phyloP scores from a whole-genome alignment of 2,329 filamentous ascomycete species.

The Dactylellina sp. region DNA sequence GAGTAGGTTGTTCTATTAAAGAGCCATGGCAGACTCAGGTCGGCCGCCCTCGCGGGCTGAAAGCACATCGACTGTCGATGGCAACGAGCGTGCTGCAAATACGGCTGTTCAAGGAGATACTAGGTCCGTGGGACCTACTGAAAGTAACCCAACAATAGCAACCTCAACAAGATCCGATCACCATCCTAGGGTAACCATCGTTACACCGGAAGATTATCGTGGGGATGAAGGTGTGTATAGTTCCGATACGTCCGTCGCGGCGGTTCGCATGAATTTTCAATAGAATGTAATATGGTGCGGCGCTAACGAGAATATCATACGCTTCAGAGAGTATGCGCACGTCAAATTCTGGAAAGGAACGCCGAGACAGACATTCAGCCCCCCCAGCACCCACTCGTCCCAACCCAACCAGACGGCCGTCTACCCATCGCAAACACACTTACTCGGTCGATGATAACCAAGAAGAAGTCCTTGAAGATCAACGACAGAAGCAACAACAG shows the following conservation, averaged over 20 bases:
- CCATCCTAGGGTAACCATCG: slow-evolving; percentile 45
- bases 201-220: slow-evolving; percentile 48
- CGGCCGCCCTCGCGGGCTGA: slow-evolving; percentile 40
- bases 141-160: slow-evolving; percentile 38
- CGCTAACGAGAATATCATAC: slow-evolving; percentile 20
- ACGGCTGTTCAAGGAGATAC: background rate
- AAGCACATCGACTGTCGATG: slow-evolving; percentile 29
- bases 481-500: slow-evolving; percentile 30
- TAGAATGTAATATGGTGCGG: background rate
- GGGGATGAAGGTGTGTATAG: slow-evolving; percentile 45
- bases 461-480: slow-evolving; percentile 47
- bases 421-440: slow-evolving; percentile 42
- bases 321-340: slow-evolving; percentile 38
- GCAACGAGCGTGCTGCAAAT: background rate
- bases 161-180: slow-evolving; percentile 34
- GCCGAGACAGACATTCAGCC: slow-evolving; percentile 31
- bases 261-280: background rate
- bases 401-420: slow-evolving; percentile 31
- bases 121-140: slow-evolving; percentile 19
- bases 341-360: slow-evolving; percentile 32
- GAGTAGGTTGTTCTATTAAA: slow-evolving; percentile 11
- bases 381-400: slow-evolving; percentile 22
- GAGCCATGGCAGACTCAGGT: slow-evolving; percentile 41
- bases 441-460: slow-evolving; percentile 53
- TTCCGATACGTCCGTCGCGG: background rate